These are phyloP conservation scores for Rosa multiflora DNA, from an alignment of 306 rosid species.

Conservation along the genomic window DNA sequence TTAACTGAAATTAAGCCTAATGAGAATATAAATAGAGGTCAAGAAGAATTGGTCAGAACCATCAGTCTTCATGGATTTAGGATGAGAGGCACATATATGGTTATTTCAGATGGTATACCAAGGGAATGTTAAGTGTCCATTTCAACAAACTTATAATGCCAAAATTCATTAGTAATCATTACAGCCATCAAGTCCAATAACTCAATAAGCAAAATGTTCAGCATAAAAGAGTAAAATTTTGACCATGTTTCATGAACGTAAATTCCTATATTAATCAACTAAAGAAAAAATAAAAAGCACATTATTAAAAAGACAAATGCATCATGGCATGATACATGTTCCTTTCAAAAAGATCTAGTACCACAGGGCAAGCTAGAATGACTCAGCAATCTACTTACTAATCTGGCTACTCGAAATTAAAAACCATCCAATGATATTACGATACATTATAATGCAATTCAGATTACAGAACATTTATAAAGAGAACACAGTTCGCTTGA, in stretches of 20 bases:
- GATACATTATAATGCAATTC: slow-evolving; percentile 4
- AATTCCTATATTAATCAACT: not conserved
- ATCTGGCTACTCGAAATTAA: not conserved
- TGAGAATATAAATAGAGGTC: not conserved
- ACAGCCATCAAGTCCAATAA: slow-evolving; percentile 4
- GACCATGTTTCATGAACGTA: not conserved
- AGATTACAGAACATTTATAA: slow-evolving; percentile 12
- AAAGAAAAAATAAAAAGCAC: not conserved
- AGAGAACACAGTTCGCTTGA: slow-evolving; percentile 22
- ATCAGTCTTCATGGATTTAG: not conserved
- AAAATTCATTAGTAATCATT: not conserved
- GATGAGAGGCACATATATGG: not conserved
- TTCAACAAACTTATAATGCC: not conserved
- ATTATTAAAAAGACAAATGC: not conserved
- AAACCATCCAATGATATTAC: not conserved
- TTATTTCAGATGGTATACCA: slow-evolving; percentile 8
- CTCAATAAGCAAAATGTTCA: not conserved
- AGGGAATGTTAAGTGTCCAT: not conserved
- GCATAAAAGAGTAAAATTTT: not conserved
- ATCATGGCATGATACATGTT: not conserved
- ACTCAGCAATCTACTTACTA: not conserved
- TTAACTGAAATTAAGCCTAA: not conserved
- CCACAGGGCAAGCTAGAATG: not conserved
- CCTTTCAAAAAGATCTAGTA: not conserved
- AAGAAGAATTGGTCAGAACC: slow-evolving; percentile 5